A percentile compares a stretch with the other conserved stretches of the same genome.
These are phyloP conservation scores for Deakozyma indianensis DNA, from an alignment of 805 yeast genomes.

Conservation along the genomic window DNA sequence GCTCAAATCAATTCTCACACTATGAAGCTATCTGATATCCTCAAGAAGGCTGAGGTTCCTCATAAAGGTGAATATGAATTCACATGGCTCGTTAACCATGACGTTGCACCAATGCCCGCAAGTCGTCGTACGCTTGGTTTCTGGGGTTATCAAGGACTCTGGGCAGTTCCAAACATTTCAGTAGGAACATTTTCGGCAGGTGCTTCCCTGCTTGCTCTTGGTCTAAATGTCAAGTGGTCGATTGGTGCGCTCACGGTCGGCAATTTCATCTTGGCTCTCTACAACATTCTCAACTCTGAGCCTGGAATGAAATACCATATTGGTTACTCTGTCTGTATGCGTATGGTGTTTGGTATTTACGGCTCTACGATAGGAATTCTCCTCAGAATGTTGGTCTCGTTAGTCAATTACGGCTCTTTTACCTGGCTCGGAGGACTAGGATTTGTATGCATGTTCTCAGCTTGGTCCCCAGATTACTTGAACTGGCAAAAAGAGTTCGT, in stretches of 20 bases:
- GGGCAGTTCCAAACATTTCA: constrained; percentile 23
- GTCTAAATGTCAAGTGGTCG: constrained; percentile 31
- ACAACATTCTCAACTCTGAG: constrained; percentile 29
- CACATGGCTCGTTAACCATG: background rate
- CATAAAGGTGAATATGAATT: background rate
- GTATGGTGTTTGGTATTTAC: constrained; percentile 32
- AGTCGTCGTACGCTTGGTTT: background rate
- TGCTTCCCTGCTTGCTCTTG: constrained; percentile 29
- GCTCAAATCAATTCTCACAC: background rate
- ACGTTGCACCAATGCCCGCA: background rate
- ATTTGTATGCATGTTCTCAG: constrained; percentile 22
- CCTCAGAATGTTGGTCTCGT: constrained; percentile 29
- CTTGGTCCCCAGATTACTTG: background rate
- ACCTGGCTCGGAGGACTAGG: constrained; percentile 13
- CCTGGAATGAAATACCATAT: constrained; percentile 35
- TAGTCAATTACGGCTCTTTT: constrained; percentile 8
- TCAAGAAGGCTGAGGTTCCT: background rate
- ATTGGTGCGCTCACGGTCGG: constrained; percentile 31
- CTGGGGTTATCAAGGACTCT: background rate
- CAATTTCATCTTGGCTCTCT: constrained; percentile 24
- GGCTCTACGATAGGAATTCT: constrained; percentile 29
- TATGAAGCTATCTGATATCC: background rate
- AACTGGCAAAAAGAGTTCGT: background rate
- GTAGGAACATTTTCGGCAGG: constrained; percentile 34
- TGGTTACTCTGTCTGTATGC: constrained; percentile 30